phyloP scores from a whole-genome alignment of 345 rosid species.

The Rhodamnia rubescens region DNA sequence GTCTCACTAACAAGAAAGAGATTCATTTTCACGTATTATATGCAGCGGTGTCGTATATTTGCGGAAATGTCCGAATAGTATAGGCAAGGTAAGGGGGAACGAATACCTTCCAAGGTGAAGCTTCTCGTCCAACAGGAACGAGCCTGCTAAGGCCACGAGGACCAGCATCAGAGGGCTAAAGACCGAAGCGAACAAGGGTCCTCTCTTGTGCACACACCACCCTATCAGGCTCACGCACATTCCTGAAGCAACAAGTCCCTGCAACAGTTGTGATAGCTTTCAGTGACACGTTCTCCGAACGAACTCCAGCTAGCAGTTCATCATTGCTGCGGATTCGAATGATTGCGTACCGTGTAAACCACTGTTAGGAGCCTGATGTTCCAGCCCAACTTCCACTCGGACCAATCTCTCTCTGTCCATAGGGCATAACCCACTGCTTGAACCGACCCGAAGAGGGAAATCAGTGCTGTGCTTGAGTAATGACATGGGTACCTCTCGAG shows the following conservation, averaged over 20 bases:
- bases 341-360: conserved; percentile 6
- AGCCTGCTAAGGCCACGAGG: conserved; percentile 4
- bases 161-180: conserved; percentile 15
- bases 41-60: background rate
- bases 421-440: conserved; percentile 25
- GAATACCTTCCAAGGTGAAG: conserved; percentile 20
- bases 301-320: background rate
- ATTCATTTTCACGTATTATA: background rate
- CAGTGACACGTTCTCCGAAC: background rate
- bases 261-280: background rate
- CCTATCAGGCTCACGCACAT: background rate
- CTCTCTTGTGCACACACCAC: conserved; percentile 7
- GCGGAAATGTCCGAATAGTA: background rate
- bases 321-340: background rate
- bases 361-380: conserved; percentile 33
- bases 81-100: background rate
- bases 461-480: conserved; percentile 37
- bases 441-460: conserved; percentile 28
- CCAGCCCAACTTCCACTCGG: conserved; percentile 53
- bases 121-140: conserved; percentile 6
- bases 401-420: conserved; percentile 29
- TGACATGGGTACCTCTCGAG: conserved; percentile 26
- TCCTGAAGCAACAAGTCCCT: conserved; percentile 15
- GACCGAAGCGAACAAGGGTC: conserved; percentile 18
- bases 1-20: background rate